Percentiles rank a stretch among this genome's conserved stretches.
Evolutionary conservation across 345 rosid species (phyloP).

Genomic region (Euphorbia peplus): DNA sequence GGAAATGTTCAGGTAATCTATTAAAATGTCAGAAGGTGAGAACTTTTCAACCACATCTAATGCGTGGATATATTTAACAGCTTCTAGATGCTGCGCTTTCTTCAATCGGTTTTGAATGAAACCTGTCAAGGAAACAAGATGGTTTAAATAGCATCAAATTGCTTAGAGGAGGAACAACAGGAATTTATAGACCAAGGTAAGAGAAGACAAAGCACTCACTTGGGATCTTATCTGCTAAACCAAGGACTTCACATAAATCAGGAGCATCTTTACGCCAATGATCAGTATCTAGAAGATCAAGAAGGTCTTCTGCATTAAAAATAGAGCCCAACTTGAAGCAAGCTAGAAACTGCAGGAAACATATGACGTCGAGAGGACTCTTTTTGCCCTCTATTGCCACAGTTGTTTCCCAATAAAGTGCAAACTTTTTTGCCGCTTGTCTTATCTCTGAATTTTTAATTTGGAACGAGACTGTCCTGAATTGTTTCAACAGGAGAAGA

Average conservation of each 20-base stretch:
- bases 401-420: background rate
- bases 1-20: conserved; percentile 33
- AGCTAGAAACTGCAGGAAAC: conserved; percentile 10
- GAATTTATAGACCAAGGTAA: background rate
- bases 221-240: conserved; percentile 15
- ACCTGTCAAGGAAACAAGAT: conserved; percentile 8
- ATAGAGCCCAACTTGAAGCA: background rate
- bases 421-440: conserved; percentile 4
- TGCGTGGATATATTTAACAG: conserved; percentile 35
- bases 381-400: background rate
- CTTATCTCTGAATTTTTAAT: background rate
- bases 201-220: conserved; percentile 6
- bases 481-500: background rate
- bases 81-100: conserved; percentile 27
- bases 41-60: conserved; percentile 34
- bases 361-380: background rate
- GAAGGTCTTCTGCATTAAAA: background rate
- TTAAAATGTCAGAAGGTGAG: conserved; percentile 31
- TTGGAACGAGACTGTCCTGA: background rate
- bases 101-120: conserved; percentile 27
- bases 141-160: background rate
- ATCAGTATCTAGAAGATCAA: conserved; percentile 11
- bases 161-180: background rate
- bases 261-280: background rate
- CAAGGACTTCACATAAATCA: conserved; percentile 1